Conservation (phyloP, 768 basidiomycete species). For the Hericium coralloides region DNA sequence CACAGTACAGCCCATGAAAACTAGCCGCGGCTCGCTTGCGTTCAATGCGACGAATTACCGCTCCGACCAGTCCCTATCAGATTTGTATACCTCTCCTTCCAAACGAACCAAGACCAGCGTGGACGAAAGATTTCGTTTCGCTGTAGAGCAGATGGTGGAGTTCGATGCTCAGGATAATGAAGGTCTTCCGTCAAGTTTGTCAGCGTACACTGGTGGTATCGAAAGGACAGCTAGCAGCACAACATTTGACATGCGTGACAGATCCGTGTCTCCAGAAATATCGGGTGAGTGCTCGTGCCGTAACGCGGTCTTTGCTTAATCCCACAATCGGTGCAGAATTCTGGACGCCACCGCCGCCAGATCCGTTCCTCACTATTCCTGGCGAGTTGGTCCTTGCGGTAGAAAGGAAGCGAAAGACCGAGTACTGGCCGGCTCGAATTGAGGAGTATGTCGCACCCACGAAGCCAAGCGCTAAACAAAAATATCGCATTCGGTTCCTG, state of each 20-base stretch:
- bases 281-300: conserved; percentile 2
- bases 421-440: conserved; percentile 65
- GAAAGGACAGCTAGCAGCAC: not conserved
- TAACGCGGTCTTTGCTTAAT: not conserved
- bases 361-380: conserved; percentile 46
- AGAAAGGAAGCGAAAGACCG: conserved; percentile 24
- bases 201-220: conserved; percentile 5
- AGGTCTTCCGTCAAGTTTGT: conserved; percentile 12
- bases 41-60: conserved; percentile 33
- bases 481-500: conserved; percentile 52
- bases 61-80: too few species aligned
- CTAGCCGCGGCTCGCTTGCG: conserved; percentile 25
- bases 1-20: conserved; percentile 33
- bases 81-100: not conserved
- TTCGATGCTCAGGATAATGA: conserved; percentile 10
- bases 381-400: conserved; percentile 59
- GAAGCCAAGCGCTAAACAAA: conserved; percentile 27
- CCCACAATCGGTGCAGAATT: not conserved
- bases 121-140: conserved; percentile 10
- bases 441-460: conserved; percentile 40
- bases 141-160: conserved; percentile 11
- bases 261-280: not conserved
- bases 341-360: conserved; percentile 36
- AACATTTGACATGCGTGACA: not conserved
- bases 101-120: conserved; percentile 10